Evolutionary conservation across 352 stramenopile genomes (phyloP).

Genomic region (Pythium volutum): DNA sequence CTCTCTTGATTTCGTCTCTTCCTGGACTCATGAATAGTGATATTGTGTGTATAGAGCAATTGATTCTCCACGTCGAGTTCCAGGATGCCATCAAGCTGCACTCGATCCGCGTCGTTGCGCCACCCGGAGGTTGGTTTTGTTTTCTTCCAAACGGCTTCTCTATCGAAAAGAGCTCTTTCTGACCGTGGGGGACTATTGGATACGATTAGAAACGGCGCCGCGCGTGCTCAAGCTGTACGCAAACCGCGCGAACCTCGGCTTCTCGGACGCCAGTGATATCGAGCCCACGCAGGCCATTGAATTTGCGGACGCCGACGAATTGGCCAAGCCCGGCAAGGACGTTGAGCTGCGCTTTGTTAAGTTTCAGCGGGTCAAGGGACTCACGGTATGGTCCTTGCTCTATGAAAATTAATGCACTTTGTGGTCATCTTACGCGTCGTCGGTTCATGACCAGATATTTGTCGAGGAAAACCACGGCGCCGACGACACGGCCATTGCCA

Average conservation of each 20-base stretch:
- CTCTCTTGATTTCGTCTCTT: neutral
- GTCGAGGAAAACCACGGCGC: slow-evolving; percentile 77
- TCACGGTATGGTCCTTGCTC: slow-evolving; percentile 36
- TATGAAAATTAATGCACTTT: too few relatives aligned
- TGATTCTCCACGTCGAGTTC: slow-evolving; percentile 82
- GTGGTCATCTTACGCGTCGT: too few relatives aligned
- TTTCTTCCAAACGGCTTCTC: too few relatives aligned
- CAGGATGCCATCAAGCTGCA: slow-evolving; percentile 78
- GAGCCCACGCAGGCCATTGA: slow-evolving; percentile 75
- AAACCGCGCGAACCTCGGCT: slow-evolving; percentile 71
- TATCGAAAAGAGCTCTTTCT: too few relatives aligned
- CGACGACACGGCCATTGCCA: slow-evolving; percentile 57
- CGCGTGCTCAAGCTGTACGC: slow-evolving; percentile 67
- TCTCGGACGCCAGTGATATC: slow-evolving; percentile 65
- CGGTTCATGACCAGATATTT: slow-evolving; percentile 42
- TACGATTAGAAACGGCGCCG: slow-evolving; percentile 44
- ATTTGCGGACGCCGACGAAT: slow-evolving; percentile 41
- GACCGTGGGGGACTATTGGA: too few relatives aligned
- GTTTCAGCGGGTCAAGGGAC: slow-evolving; percentile 73
- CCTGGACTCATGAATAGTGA: slow-evolving; percentile 9
- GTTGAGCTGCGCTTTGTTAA: slow-evolving; percentile 81
- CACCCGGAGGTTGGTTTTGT: slow-evolving; percentile 34
- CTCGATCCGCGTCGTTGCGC: slow-evolving; percentile 62
- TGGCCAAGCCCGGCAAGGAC: slow-evolving; percentile 44
- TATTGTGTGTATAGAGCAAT: slow-evolving; percentile 48